A percentile compares a stretch with the other conserved stretches of the same genome.
Evolutionary conservation across 2,329 filamentous ascomycete species (phyloP).

Genomic region (Diplodia mutila): DNA sequence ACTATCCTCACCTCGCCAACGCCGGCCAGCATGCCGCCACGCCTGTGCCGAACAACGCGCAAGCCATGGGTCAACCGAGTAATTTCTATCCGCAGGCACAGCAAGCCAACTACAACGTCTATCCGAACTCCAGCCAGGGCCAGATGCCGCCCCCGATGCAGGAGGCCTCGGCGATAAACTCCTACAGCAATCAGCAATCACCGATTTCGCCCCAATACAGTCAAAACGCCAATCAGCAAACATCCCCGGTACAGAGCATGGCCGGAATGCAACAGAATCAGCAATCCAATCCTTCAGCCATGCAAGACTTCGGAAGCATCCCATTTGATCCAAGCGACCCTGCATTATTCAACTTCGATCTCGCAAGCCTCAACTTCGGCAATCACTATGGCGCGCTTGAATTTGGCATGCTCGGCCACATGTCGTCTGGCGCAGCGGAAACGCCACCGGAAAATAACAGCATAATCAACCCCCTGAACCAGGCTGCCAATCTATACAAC

Average conservation of each 20-base stretch:
- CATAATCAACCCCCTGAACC: conserved; percentile 40
- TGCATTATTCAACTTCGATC: conserved; percentile 91
- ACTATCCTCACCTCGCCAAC: conserved; percentile 57
- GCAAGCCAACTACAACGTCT: conserved; percentile 43
- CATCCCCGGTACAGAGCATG: conserved; percentile 48
- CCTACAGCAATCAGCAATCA: conserved; percentile 69
- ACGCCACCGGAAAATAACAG: conserved; percentile 68
- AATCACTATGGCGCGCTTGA: conserved; percentile 95
- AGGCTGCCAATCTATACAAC: conserved; percentile 41
- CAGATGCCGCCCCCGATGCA: conserved; percentile 48
- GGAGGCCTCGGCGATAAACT: conserved; percentile 49
- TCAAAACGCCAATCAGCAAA: conserved; percentile 57
- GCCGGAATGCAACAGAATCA: conserved; percentile 54
- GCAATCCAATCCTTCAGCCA: conserved; percentile 42
- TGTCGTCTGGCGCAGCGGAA: conserved; percentile 89
- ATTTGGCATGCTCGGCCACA: conserved; percentile 94
- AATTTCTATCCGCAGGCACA: conserved; percentile 50
- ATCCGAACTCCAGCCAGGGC: conserved; percentile 43
- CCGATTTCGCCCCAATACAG: conserved; percentile 74
- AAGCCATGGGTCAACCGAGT: conserved; percentile 38
- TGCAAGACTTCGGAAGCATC: conserved; percentile 55
- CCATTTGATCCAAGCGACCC: conserved; percentile 92
- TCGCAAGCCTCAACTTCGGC: conserved; percentile 91
- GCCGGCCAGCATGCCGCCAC: conserved; percentile 33
- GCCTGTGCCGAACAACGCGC: conserved; percentile 29